These are phyloP conservation scores for Crataegus laevigata DNA, from an alignment of 306 rosid genomes.

Conservation along the genomic window DNA sequence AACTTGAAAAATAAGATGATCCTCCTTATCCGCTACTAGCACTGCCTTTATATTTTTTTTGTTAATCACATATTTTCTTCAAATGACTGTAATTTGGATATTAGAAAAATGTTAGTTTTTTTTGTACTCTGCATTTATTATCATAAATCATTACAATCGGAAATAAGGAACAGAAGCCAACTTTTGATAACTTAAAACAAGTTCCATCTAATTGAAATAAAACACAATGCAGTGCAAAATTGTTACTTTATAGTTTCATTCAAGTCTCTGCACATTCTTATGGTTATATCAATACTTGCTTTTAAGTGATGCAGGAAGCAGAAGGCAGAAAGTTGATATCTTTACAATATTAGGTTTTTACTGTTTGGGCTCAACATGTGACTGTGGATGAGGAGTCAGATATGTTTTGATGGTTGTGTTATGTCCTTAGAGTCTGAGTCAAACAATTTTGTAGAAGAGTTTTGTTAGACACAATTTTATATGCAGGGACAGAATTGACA, in stretches of 20 bases:
- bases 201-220: not conserved
- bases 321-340: not conserved
- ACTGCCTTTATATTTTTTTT: not conserved
- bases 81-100: not conserved
- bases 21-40: not conserved
- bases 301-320: not conserved
- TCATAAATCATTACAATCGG: not conserved
- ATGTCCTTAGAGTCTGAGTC: not conserved
- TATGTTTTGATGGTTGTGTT: not conserved
- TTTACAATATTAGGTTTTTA: not conserved
- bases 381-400: not conserved
- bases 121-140: not conserved
- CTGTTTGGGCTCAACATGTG: not conserved
- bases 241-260: not conserved
- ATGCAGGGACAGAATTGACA: not conserved
- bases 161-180: not conserved
- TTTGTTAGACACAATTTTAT: not conserved
- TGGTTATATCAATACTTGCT: not conserved
- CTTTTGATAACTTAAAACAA: not conserved
- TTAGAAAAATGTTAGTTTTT: not conserved
- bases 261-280: not conserved
- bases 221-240: not conserved
- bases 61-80: not conserved
- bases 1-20: not conserved
- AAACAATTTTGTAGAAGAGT: not conserved